A percentile compares a stretch with the other conserved stretches of the same genome.
Evolutionary conservation across 371 early-diverging fungal species (phyloP).

Genomic region (Actinomucor elegans): DNA sequence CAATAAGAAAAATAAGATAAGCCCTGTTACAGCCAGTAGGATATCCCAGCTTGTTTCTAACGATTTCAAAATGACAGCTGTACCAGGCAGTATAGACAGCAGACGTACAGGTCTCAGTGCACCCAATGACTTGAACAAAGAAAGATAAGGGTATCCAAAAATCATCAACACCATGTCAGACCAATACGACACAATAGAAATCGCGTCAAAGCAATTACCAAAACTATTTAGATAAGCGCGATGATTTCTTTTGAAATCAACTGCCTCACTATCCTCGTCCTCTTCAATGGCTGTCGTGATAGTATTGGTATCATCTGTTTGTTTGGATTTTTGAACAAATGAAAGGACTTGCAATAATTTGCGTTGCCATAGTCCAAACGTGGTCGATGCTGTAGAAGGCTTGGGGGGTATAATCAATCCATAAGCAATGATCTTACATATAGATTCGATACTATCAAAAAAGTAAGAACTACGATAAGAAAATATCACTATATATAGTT

Average conservation of each 20-base stretch:
- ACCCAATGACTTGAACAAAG: constrained; percentile 56
- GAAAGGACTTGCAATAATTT: too few relatives aligned
- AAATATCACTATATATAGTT: background rate
- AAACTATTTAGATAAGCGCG: constrained; percentile 40
- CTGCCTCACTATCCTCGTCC: too few relatives aligned
- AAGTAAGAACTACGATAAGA: background rate
- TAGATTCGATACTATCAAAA: constrained; percentile 16
- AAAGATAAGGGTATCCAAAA: constrained; percentile 37
- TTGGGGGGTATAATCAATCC: constrained; percentile 44
- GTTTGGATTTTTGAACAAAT: background rate
- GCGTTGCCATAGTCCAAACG: too few relatives aligned
- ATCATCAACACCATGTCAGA: constrained; percentile 52
- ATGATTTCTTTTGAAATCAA: constrained; percentile 20
- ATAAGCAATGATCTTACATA: constrained; percentile 46
- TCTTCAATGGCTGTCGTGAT: too few relatives aligned
- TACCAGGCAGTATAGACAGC: constrained; percentile 50
- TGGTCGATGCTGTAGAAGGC: background rate
- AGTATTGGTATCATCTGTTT: background rate
- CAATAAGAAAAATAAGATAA: constrained; percentile 58
- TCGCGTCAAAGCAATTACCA: constrained; percentile 48
- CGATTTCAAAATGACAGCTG: constrained; percentile 57
- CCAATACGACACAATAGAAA: constrained; percentile 55
- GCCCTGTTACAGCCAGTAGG: constrained; percentile 50
- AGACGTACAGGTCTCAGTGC: constrained; percentile 55
- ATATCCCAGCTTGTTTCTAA: constrained; percentile 55